Percentiles rank a stretch among this genome's conserved stretches.
These are phyloP conservation scores for Septoria linicola DNA, from an alignment of 2,329 filamentous ascomycete genomes.

Conservation along the genomic window DNA sequence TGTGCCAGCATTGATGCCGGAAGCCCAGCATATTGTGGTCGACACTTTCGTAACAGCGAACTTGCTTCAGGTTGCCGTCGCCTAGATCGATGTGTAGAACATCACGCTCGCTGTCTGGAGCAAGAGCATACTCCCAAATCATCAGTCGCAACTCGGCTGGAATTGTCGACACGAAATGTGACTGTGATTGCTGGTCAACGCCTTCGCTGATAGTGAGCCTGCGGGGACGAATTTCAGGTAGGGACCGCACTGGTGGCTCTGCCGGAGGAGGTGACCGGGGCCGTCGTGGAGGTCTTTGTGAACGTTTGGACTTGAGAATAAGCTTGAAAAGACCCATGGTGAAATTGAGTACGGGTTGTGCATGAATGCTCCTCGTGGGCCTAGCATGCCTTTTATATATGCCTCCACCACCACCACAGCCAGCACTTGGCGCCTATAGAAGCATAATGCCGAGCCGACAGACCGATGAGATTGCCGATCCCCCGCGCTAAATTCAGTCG, in stretches of 20 bases:
- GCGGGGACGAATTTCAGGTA: background rate
- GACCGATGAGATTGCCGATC: too few species aligned
- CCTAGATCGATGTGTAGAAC: constrained; percentile 10
- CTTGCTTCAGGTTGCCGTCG: constrained; percentile 2
- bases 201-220: background rate
- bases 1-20: constrained; percentile 8
- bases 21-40: background rate
- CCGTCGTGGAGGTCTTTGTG: too few species aligned
- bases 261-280: too few species aligned
- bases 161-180: background rate
- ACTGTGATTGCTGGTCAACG: background rate
- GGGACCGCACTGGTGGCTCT: background rate
- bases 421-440: too few species aligned
- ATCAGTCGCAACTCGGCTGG: constrained; percentile 12
- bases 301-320: too few species aligned
- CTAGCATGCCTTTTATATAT: too few species aligned
- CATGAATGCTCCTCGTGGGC: too few species aligned
- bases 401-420: too few species aligned
- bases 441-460: too few species aligned
- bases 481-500: too few species aligned
- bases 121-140: constrained; percentile 10
- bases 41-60: constrained; percentile 9
- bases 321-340: too few species aligned
- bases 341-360: too few species aligned
- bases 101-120: constrained; percentile 5